Evolutionary conservation across 1,284 basidiomycete species (phyloP).

Genomic region (Exobasidium rhododendri): DNA sequence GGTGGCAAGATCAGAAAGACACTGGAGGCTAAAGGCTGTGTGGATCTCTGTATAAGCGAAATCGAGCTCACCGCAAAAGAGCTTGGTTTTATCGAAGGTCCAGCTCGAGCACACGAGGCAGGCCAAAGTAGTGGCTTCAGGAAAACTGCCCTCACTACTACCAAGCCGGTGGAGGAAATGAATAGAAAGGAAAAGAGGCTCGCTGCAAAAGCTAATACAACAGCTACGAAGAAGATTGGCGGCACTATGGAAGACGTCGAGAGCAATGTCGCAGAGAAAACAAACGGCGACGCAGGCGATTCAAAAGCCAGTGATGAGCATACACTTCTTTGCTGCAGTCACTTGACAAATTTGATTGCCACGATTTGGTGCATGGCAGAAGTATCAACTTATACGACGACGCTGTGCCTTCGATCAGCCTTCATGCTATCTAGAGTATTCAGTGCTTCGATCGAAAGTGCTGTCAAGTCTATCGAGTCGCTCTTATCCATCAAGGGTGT

Average conservation of each 20-base stretch:
- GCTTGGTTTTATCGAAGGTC: slow-evolving; percentile 11
- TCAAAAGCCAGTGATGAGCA: slow-evolving; percentile 18
- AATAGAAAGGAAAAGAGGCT: slow-evolving; percentile 53
- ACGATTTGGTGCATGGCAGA: slow-evolving; percentile 14
- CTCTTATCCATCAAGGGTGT: background rate
- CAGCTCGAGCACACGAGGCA: background rate
- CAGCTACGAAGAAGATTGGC: slow-evolving; percentile 16
- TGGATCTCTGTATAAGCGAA: slow-evolving; percentile 28
- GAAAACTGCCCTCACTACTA: background rate
- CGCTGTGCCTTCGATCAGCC: background rate
- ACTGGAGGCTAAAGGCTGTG: slow-evolving; percentile 37
- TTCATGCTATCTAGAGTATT: background rate
- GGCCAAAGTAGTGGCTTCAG: background rate
- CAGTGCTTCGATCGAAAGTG: background rate
- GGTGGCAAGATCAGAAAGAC: slow-evolving; percentile 32
- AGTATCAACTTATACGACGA: background rate
- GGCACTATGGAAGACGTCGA: background rate
- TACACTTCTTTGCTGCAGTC: slow-evolving; percentile 3
- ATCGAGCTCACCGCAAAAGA: background rate
- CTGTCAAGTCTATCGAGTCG: background rate
- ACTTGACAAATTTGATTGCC: slow-evolving; percentile 6
- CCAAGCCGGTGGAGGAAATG: slow-evolving; percentile 48
- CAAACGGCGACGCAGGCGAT: slow-evolving; percentile 4
- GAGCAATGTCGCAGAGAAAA: slow-evolving; percentile 17
- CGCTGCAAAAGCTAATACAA: slow-evolving; percentile 28